Percentiles rank a stretch among this genome's conserved stretches.
These are phyloP conservation scores for Vigna mungo DNA, from an alignment of 306 rosid genomes.

Conservation along the genomic window DNA sequence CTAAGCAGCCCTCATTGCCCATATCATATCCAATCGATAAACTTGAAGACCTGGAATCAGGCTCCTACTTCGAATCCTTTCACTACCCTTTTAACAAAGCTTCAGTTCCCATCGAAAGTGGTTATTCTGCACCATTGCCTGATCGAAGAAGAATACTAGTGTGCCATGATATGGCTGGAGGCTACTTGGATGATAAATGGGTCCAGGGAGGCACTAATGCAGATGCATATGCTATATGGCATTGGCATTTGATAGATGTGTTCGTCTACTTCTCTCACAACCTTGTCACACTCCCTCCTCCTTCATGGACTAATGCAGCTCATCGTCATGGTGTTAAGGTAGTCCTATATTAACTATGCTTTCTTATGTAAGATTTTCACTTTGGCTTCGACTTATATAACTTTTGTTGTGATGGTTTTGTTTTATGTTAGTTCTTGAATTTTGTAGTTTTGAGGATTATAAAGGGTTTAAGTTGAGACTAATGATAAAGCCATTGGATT, in stretches of 20 bases:
- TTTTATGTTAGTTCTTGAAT: background rate
- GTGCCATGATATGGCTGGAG: conserved; percentile 16
- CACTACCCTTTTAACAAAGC: conserved; percentile 16
- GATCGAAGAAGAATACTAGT: background rate
- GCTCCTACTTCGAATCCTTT: conserved; percentile 9
- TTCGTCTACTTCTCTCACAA: conserved; percentile 16
- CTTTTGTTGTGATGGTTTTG: too few species aligned
- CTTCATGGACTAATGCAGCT: conserved; percentile 15
- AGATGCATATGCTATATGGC: conserved; percentile 20
- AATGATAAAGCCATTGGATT: background rate
- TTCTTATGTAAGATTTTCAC: too few species aligned
- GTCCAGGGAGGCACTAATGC: background rate
- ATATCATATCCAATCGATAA: background rate
- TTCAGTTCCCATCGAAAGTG: background rate
- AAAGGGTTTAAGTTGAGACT: background rate
- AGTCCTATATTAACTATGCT: too few species aligned
- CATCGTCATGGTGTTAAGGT: conserved; percentile 11
- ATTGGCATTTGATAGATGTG: conserved; percentile 6
- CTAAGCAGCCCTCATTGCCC: background rate
- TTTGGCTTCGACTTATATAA: too few species aligned
- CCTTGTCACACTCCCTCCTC: conserved; percentile 10
- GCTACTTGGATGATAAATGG: conserved; percentile 5
- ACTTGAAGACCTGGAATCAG: background rate
- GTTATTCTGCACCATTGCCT: background rate
- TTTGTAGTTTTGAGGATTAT: background rate